A percentile compares a stretch with the other conserved stretches of the same genome.
phyloP scores from a whole-genome alignment of 257 asterid species.

The Cinchona pubescens region DNA sequence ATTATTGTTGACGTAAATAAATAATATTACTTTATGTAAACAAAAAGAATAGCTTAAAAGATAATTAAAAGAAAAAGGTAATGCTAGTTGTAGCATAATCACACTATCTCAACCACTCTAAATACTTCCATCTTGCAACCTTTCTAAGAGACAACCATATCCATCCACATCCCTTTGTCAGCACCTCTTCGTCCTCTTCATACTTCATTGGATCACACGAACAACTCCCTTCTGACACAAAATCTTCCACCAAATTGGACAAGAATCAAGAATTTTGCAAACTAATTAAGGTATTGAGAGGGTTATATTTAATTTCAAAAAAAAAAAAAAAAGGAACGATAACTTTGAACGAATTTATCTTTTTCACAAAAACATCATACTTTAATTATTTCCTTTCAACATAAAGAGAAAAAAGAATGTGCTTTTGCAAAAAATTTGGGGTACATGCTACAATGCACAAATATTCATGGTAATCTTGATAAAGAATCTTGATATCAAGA shows the following conservation, averaged over 20 bases:
- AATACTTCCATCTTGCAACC: not conserved
- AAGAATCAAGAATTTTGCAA: not conserved
- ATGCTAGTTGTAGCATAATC: not conserved
- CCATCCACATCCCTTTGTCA: slow-evolving; percentile 12
- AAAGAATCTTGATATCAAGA: not conserved
- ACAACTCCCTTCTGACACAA: not conserved
- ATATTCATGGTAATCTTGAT: not conserved
- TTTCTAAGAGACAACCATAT: not conserved
- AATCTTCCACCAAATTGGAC: not conserved
- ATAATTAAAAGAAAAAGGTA: not conserved
- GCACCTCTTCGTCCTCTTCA: slow-evolving; percentile 15
- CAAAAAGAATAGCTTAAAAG: not conserved
- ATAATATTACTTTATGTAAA: not conserved
- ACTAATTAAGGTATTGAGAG: not conserved
- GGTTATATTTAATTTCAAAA: not conserved
- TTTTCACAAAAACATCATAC: too few species aligned
- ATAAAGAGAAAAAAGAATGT: too few species aligned
- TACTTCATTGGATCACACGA: slow-evolving; percentile 18
- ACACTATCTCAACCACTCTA: slow-evolving; percentile 6
- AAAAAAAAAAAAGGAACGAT: too few species aligned
- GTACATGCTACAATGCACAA: not conserved
- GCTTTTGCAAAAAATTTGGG: not conserved
- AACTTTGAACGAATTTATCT: not conserved
- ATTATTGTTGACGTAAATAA: too few species aligned
- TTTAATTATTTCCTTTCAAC: too few species aligned